Evolutionary conservation across 2,329 filamentous ascomycete species (phyloP), one percentile per base, ranked within the genome.

Genomic region (Sporothrix brasiliensis): DNA sequence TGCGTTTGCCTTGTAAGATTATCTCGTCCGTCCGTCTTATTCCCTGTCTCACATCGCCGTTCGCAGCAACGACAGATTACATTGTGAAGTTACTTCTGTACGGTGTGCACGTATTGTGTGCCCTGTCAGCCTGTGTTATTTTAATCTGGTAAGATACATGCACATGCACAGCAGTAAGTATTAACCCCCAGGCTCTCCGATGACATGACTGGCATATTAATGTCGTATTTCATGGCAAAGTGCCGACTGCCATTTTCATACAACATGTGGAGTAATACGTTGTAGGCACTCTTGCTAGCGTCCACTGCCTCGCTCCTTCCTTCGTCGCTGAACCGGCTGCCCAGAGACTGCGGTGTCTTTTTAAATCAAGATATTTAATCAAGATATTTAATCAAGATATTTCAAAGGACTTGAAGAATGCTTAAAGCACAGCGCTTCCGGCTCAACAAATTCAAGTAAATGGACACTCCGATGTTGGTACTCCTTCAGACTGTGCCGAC

Each of bases 31-130:
- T 41, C 56, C 44, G 10, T 24, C 30, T 60, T 56, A 16, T 60
- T 41, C 56, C 56, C 30, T 60, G 56, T 44, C 56, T 24, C 34
- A n/a, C 34, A 61, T 41, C 34, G 56, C 56, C 16, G 30, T 10
- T 11, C 14, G 56, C n/a, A 61, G 41, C 56, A 44, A 60, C 19
- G 34, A 10, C 19, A 41, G 34, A 60, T 3, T n/a, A 41, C 34
- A n/a, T n/a, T n/a, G n/a, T n/a, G n/a, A n/a, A n/a, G n/a, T n/a
- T n/a, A n/a, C n/a, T n/a, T 4, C 30, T 34, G 56, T 41, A 60
- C 34, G 41, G 54, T 39, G 39, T 39, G 41, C 30, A 58, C 54
- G 54, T 30, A 58, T 19, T 30, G 27, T 30, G 27, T 4, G 4
- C 27, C 27, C 54, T 24, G 24, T 24, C 24, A 24, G 24, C 24